Conservation (phyloP, 352 stramenopile genomes). For the Pythium grandisporangium region DNA sequence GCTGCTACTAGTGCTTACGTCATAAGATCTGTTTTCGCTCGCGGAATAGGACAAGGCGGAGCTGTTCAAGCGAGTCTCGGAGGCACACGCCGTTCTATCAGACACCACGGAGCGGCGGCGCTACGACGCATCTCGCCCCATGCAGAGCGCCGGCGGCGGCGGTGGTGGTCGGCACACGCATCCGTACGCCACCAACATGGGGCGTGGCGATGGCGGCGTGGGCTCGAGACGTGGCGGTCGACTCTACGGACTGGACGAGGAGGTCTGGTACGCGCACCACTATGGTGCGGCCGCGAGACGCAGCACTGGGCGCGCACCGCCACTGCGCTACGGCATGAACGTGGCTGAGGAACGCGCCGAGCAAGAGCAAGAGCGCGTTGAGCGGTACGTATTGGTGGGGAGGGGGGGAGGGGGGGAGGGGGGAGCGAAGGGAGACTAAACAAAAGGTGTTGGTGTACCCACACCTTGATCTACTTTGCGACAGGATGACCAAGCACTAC, state of each 20-base stretch:
- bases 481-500: conserved; percentile 57
- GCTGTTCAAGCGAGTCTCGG: conserved; percentile 78
- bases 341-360: conserved; percentile 65
- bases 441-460: no score
- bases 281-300: conserved; percentile 46
- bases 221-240: conserved; percentile 9
- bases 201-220: conserved; percentile 13
- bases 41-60: conserved; percentile 56
- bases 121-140: conserved; percentile 49
- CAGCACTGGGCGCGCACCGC: conserved; percentile 31
- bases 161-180: conserved; percentile 33
- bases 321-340: conserved; percentile 63
- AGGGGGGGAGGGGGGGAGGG: no score
- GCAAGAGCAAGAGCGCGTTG: conserved; percentile 53
- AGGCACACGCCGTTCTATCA: conserved; percentile 71
- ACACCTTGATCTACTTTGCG: no score
- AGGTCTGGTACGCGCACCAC: conserved; percentile 78
- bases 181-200: conserved; percentile 47
- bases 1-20: neutral
- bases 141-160: conserved; percentile 30
- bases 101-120: conserved; percentile 42
- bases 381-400: no score
- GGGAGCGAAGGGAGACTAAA: no score
- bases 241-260: conserved; percentile 74
- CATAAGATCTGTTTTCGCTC: neutral